phyloP scores from a whole-genome alignment of 257 asterid species.

The Solanum arcanum region DNA sequence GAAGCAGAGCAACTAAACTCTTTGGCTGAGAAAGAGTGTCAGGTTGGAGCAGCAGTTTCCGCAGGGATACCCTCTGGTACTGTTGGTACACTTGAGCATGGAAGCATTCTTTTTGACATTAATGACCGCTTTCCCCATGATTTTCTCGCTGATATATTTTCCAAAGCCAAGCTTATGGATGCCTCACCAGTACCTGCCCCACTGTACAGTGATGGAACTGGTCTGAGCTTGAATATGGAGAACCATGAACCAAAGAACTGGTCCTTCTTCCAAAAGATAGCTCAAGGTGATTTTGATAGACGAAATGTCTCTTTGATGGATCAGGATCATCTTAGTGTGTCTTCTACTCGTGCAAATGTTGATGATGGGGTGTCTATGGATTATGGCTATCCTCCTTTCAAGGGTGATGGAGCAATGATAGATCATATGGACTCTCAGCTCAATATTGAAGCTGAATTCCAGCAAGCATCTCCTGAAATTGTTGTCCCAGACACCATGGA shows the following conservation, averaged over 20 bases:
- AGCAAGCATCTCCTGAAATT: slow-evolving; percentile 27
- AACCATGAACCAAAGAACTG: slow-evolving; percentile 74
- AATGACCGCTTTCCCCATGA: slow-evolving; percentile 83
- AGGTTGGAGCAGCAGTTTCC: slow-evolving; percentile 15
- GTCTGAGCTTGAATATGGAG: slow-evolving; percentile 54
- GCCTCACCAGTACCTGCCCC: slow-evolving; percentile 22
- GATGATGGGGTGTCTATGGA: slow-evolving; percentile 27
- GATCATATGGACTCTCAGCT: slow-evolving; percentile 15
- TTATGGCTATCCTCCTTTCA: slow-evolving; percentile 31
- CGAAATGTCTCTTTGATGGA: slow-evolving; percentile 80
- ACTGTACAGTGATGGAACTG: slow-evolving; percentile 43
- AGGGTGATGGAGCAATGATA: slow-evolving; percentile 14
- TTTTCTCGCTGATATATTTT: slow-evolving; percentile 67
- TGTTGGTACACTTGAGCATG: slow-evolving; percentile 19
- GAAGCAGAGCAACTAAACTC: slow-evolving; percentile 11
- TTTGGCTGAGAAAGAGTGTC: slow-evolving; percentile 16
- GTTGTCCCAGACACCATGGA: slow-evolving; percentile 28
- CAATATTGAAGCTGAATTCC: slow-evolving; percentile 23
- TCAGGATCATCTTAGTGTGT: slow-evolving; percentile 65
- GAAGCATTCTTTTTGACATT: slow-evolving; percentile 61
- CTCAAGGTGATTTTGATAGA: slow-evolving; percentile 46
- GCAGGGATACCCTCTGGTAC: slow-evolving; percentile 25
- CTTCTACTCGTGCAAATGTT: slow-evolving; percentile 31
- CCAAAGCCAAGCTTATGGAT: slow-evolving; percentile 32
- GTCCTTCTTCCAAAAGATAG: slow-evolving; percentile 73